Conservation (phyloP, 257 asterid genomes). For the Nicotiana knightiana region DNA sequence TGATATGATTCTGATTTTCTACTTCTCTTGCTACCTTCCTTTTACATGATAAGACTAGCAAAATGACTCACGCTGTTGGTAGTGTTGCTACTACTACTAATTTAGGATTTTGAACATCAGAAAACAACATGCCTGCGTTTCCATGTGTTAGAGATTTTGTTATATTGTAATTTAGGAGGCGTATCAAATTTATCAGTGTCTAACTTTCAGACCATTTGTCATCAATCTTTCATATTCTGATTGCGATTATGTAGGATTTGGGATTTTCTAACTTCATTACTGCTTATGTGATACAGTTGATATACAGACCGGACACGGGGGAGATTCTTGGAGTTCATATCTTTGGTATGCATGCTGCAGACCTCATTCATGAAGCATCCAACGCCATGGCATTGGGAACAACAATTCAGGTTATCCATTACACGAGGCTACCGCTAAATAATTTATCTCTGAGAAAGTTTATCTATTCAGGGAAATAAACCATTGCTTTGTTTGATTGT, state of each 20-base stretch:
- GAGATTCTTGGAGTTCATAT: conserved; percentile 94
- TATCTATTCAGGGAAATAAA: neutral
- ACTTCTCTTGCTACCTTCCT: neutral
- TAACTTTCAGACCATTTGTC: neutral
- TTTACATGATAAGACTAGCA: neutral
- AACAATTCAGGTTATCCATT: conserved; percentile 51
- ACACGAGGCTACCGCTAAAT: neutral
- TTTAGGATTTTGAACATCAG: neutral
- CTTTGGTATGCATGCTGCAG: conserved; percentile 92
- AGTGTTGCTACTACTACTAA: neutral
- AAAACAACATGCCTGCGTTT: neutral
- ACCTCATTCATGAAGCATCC: conserved; percentile 90
- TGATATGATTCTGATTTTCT: neutral
- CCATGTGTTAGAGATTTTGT: neutral
- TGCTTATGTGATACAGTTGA: conserved; percentile 44
- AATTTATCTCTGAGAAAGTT: neutral
- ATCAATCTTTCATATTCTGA: neutral
- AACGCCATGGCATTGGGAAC: conserved; percentile 89
- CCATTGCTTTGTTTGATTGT: neutral
- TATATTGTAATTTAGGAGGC: neutral
- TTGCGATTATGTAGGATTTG: neutral
- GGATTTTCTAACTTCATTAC: neutral
- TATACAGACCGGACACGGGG: conserved; percentile 84
- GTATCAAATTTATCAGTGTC: no score
- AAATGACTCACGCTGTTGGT: neutral